These are phyloP conservation scores for Mortierella hygrophila DNA, from an alignment of 192 early-diverging fungal genomes.

Conservation along the genomic window DNA sequence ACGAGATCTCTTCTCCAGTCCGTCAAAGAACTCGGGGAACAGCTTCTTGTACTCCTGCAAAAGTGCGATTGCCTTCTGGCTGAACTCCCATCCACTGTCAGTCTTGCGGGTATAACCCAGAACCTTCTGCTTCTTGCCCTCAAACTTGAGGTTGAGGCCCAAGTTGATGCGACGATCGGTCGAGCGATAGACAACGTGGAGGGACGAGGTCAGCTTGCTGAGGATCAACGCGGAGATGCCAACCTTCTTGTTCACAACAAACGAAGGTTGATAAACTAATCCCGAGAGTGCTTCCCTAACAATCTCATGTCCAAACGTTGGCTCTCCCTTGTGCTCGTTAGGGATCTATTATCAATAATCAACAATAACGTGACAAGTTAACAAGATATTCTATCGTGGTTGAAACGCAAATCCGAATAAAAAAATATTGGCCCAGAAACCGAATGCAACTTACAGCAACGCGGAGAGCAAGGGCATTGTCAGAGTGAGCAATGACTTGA, in stretches of 20 bases:
- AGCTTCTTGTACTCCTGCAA: constrained; percentile 76
- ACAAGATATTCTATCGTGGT: no score
- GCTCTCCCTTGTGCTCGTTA: constrained; percentile 44
- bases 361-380: not conserved
- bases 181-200: constrained; percentile 73
- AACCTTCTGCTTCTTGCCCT: constrained; percentile 87
- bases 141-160: constrained; percentile 94
- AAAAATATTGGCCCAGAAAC: not conserved
- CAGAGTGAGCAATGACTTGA: constrained; percentile 72
- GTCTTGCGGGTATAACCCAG: constrained; percentile 88
- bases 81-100: constrained; percentile 88
- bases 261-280: constrained; percentile 63
- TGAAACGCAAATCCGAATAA: no score
- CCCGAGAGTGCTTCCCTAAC: constrained; percentile 37
- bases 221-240: constrained; percentile 75
- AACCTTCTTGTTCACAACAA: constrained; percentile 75
- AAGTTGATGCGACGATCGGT: constrained; percentile 75
- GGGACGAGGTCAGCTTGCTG: constrained; percentile 87
- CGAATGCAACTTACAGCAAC: constrained; percentile 45
- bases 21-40: constrained; percentile 67
- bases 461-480: constrained; percentile 58
- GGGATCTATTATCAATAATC: constrained; percentile 25
- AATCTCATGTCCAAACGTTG: constrained; percentile 63
- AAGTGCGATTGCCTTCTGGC: constrained; percentile 80
- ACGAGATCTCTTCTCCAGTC: constrained; percentile 57